These are phyloP conservation scores for Mortierella sp. DNA, from an alignment of 371 early-diverging fungal genomes.

Conservation along the genomic window DNA sequence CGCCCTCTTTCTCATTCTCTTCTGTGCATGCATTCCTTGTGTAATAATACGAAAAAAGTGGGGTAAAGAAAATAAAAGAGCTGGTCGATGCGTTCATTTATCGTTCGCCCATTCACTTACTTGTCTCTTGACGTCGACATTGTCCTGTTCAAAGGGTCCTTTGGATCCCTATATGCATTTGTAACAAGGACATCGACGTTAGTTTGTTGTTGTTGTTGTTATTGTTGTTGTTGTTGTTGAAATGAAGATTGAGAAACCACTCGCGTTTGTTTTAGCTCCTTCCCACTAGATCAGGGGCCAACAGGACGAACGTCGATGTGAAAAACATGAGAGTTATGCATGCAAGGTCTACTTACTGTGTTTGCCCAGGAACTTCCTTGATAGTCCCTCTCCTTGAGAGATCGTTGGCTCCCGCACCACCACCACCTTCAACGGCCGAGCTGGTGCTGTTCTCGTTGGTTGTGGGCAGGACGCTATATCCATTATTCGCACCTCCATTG, in stretches of 20 bases:
- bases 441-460: background rate
- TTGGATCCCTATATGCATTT: background rate
- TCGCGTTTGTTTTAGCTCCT: background rate
- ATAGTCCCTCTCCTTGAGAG: background rate
- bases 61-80: background rate
- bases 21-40: background rate
- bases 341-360: background rate
- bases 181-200: background rate
- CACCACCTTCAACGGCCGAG: background rate
- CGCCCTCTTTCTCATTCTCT: background rate
- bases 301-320: no score
- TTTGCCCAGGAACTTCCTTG: constrained; percentile 10
- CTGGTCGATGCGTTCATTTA: constrained; percentile 13
- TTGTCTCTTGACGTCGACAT: constrained; percentile 5
- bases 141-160: background rate
- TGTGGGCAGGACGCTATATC: background rate
- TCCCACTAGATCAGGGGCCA: background rate
- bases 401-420: background rate
- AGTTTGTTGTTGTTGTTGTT: background rate
- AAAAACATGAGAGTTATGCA: background rate
- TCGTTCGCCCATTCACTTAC: background rate
- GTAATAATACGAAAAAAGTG: constrained; percentile 4
- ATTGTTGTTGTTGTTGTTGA: no score
- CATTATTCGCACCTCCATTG: background rate
- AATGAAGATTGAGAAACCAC: background rate